Evolutionary conservation across 1,284 basidiomycete genomes (phyloP).

Genomic region (Ustilago nuda): DNA sequence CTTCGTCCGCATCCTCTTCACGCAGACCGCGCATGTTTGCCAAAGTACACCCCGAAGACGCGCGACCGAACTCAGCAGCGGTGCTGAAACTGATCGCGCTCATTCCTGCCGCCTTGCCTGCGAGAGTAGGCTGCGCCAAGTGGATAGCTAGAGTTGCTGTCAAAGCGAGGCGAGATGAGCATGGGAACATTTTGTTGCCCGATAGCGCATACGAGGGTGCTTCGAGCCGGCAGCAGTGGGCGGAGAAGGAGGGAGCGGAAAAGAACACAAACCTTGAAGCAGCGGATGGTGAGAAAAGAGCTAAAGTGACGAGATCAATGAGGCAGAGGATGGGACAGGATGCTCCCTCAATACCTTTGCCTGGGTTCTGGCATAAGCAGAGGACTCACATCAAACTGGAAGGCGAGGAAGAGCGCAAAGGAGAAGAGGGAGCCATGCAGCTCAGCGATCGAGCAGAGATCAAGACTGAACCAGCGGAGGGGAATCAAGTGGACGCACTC

Average conservation of each 20-base stretch:
- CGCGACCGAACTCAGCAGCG: slow-evolving; percentile 15
- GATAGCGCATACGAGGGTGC: slow-evolving; percentile 11
- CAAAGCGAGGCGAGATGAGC: slow-evolving; percentile 27
- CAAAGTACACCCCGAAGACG: slow-evolving; percentile 27
- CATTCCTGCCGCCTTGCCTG: slow-evolving; percentile 25
- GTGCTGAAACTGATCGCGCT: slow-evolving; percentile 37
- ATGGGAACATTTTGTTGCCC: slow-evolving; percentile 33
- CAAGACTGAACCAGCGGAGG: not conserved
- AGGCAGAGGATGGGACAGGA: slow-evolving; percentile 18
- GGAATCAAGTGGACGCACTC: slow-evolving; percentile 3
- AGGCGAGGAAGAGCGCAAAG: not conserved
- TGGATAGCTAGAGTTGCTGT: slow-evolving; percentile 29
- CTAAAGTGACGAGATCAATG: slow-evolving; percentile 34
- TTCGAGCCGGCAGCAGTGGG: not conserved
- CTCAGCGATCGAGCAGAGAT: not conserved
- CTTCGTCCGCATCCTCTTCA: not conserved
- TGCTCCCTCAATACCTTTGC: slow-evolving; percentile 30
- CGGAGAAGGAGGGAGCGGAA: not conserved
- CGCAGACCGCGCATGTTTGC: slow-evolving; percentile 29
- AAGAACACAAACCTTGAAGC: not conserved
- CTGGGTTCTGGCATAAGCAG: slow-evolving; percentile 25
- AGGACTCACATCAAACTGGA: not conserved
- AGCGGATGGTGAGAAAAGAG: not conserved
- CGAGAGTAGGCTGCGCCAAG: slow-evolving; percentile 4
- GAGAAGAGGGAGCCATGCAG: not conserved